Percentiles rank a stretch among this genome's conserved stretches.
phyloP scores from a whole-genome alignment of 148 eudicot genomes.

The Nepenthes mirabilis region DNA sequence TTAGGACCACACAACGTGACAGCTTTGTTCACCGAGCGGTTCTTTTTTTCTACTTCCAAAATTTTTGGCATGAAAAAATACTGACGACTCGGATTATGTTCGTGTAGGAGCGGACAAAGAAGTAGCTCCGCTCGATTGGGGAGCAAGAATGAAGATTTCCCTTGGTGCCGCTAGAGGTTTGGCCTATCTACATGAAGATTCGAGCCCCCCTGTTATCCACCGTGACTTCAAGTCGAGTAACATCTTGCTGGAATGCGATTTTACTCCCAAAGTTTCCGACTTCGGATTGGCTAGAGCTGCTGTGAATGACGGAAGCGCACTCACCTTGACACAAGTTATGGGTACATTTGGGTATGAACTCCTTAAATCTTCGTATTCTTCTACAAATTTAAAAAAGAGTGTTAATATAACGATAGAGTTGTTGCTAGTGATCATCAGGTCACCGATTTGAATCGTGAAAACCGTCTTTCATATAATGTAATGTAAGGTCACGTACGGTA shows the following conservation, averaged over 20 bases:
- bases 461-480: too few species aligned
- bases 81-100: not conserved
- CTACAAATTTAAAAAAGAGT: not conserved
- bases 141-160: conserved; percentile 80
- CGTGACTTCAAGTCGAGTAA: conserved; percentile 97
- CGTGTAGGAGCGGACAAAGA: conserved; percentile 53
- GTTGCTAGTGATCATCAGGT: too few species aligned
- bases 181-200: conserved; percentile 96
- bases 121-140: conserved; percentile 70
- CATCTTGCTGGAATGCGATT: conserved; percentile 86
- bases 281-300: conserved; percentile 89
- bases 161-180: conserved; percentile 90
- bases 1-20: too few species aligned
- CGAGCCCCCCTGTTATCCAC: conserved; percentile 93
- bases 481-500: too few species aligned
- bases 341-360: conserved; percentile 89
- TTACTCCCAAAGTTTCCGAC: conserved; percentile 91
- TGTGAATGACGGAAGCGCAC: conserved; percentile 54
- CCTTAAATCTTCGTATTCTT: not conserved
- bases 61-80: too few species aligned
- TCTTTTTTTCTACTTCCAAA: too few species aligned
- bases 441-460: too few species aligned
- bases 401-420: too few species aligned
- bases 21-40: too few species aligned
- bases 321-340: conserved; percentile 83